Evolutionary conservation across 169 alveolate genomes (phyloP), one percentile per base, ranked within the genome.

Genomic region (Cryptosporidium meleagridis): DNA sequence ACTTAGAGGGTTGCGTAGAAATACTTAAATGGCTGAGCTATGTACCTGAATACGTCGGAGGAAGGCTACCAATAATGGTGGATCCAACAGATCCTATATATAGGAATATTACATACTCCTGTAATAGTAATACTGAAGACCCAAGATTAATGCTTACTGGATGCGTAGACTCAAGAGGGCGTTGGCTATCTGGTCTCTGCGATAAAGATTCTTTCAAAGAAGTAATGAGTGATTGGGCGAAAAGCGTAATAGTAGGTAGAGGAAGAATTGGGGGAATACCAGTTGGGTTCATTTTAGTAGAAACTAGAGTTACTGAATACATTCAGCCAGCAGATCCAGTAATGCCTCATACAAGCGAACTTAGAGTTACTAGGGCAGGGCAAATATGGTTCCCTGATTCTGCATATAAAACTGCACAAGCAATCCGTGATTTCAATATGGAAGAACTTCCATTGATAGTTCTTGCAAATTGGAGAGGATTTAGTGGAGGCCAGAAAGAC

Each of bases 371-470:
- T n/a, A 86, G 95, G 61, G 94, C 94, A 29, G 94, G 95, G 12
- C 95, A 86, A 84, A 73, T 91, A 68, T 55, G 93, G 96, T 94
- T 94, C 52, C 97, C 97, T 1, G 96, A 95, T 86, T 92, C 95
- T 67, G 96, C 97, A 14, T 95, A 87, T 91, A 95, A 95, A 92
- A 95, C 97, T 14, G 97, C 97, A 0, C 96, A 94, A 75, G 95
- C 97, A 21, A 92, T 95, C 44, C 85, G 91, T 35, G 97, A 95
- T 71, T 95, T 95, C 92, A 94, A 93, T 85, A 91, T 92, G 69
- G 96, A 95, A 91, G 94, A 93, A 48, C 73, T 94, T 70, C 96
- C 97, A 18, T 84, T 95, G 68, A 91, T 95, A 33, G 87, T 95
- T 70, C 89, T 95, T 41, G 96, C 96, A 29, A 95, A 95, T 70